Conservation (phyloP, 306 rosid genomes). For the Mimosa pudica region DNA sequence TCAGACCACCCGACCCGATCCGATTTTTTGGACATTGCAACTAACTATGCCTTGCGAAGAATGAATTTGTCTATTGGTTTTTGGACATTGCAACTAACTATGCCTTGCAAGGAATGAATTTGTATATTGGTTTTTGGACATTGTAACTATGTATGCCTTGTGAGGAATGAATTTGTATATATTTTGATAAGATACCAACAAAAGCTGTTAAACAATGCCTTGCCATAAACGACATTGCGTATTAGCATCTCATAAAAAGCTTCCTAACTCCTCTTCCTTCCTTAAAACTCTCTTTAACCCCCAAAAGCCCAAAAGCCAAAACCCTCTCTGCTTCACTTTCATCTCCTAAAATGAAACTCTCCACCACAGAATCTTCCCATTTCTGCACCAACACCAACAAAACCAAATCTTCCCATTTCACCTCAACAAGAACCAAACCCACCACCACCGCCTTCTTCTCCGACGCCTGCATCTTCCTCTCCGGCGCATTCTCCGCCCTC, state of each 20-base stretch:
- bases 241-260: background rate
- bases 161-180: too few species aligned
- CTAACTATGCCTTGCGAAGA: too few species aligned
- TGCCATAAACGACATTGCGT: conserved; percentile 33
- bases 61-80: too few species aligned
- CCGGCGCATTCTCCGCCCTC: conserved; percentile 64
- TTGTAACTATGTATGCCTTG: too few species aligned
- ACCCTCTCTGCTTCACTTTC: background rate
- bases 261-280: background rate
- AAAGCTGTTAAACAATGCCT: too few species aligned
- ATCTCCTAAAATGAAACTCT: conserved; percentile 42
- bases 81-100: too few species aligned
- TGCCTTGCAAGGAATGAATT: too few species aligned
- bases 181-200: too few species aligned
- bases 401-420: conserved; percentile 15
- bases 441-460: conserved; percentile 46
- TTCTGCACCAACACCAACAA: background rate
- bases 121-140: too few species aligned
- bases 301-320: background rate
- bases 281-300: background rate
- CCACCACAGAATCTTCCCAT: conserved; percentile 43
- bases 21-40: too few species aligned
- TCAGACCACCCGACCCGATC: too few species aligned
- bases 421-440: conserved; percentile 42
- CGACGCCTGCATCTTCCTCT: conserved; percentile 59